These are phyloP conservation scores for Pseudocercospora vitis DNA, from an alignment of 2,329 filamentous ascomycete species.

Conservation along the genomic window DNA sequence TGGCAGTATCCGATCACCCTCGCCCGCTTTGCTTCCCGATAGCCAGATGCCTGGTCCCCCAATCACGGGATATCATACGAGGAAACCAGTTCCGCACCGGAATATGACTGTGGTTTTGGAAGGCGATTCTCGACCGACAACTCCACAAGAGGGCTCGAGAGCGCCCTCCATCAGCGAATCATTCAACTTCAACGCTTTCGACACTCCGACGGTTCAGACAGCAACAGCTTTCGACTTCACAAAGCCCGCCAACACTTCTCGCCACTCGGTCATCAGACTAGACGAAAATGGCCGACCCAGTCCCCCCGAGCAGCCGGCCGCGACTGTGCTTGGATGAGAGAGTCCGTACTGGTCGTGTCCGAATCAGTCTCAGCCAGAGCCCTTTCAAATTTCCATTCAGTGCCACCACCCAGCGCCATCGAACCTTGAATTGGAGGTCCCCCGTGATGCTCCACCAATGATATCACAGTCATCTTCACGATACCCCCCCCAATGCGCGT, in stretches of 20 bases:
- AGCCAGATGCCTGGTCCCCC: not conserved
- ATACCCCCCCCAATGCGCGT: not conserved
- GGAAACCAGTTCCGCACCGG: conserved; percentile 2
- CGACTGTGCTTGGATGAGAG: not conserved
- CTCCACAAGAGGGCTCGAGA: not conserved
- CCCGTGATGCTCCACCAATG: not conserved
- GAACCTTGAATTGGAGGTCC: not conserved
- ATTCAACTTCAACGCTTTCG: conserved; percentile 6
- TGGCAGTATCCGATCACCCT: conserved; percentile 4
- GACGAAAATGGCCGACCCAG: not conserved
- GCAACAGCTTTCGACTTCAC: conserved; percentile 6
- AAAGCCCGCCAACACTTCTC: conserved; percentile 1
- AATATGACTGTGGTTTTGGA: conserved; percentile 9
- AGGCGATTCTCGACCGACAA: not conserved
- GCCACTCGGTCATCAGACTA: conserved; percentile 1
- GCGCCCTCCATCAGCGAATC: conserved; percentile 4
- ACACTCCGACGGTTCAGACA: conserved; percentile 9
- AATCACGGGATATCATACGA: not conserved
- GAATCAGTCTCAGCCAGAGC: not conserved
- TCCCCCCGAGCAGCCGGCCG: not conserved
- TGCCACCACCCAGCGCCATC: not conserved
- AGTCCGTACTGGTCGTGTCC: not conserved
- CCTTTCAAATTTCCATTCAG: not conserved
- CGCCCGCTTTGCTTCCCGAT: conserved; percentile 1
- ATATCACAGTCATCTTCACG: not conserved